These are phyloP conservation scores for Acacia crassicarpa DNA, from an alignment of 306 rosid species.

Conservation along the genomic window DNA sequence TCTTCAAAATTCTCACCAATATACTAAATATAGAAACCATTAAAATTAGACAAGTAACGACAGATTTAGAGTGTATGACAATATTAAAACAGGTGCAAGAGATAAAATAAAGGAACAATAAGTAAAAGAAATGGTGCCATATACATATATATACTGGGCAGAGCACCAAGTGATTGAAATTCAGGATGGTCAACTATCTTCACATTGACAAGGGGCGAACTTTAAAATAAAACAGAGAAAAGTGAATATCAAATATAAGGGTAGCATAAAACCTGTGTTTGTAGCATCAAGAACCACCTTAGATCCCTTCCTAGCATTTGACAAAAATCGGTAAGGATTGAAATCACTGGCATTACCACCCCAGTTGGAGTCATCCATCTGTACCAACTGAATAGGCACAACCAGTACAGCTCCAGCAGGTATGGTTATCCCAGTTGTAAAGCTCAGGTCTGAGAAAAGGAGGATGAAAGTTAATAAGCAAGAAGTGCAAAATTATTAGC, in stretches of 20 bases:
- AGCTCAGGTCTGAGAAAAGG: conserved; percentile 50
- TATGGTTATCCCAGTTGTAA: conserved; percentile 60
- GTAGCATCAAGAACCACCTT: conserved; percentile 35
- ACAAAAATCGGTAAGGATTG: conserved; percentile 74
- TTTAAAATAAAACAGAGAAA: background rate
- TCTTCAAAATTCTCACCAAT: background rate
- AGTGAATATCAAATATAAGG: background rate
- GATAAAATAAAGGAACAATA: background rate
- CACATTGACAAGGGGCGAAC: background rate
- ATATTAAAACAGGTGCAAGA: background rate
- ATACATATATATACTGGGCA: background rate
- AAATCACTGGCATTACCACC: conserved; percentile 69
- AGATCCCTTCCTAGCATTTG: conserved; percentile 41
- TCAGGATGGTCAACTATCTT: background rate
- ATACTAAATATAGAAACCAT: background rate
- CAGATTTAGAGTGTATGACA: background rate
- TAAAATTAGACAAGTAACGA: background rate
- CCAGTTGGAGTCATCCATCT: conserved; percentile 70
- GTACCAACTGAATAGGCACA: conserved; percentile 71
- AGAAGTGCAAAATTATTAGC: conserved; percentile 4
- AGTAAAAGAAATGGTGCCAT: background rate
- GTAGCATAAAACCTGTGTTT: conserved; percentile 33
- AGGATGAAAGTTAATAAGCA: conserved; percentile 27
- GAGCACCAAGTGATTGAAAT: conserved; percentile 12
- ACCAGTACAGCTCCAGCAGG: conserved; percentile 75